Evolutionary conservation across 495 filamentous ascomycete genomes (phyloP).

Genomic region (Pseudomonodictys pantanalensis): DNA sequence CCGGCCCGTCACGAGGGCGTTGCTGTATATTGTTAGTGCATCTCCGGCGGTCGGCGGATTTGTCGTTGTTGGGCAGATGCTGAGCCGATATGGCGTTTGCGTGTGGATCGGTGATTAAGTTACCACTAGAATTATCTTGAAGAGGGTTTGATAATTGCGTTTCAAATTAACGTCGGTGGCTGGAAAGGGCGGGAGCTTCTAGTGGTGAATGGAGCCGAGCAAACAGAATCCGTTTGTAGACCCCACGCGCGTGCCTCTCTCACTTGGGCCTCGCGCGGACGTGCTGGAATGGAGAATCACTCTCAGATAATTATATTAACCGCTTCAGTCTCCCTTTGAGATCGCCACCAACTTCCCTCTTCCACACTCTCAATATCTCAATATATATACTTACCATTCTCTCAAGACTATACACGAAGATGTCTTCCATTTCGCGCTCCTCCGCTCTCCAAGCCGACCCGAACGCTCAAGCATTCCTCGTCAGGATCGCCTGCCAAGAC

Average conservation of each 20-base stretch:
- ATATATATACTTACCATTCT: neutral
- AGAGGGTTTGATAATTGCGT: neutral
- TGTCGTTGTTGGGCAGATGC: constrained; percentile 24
- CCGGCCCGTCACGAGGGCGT: neutral
- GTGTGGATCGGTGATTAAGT: constrained; percentile 12
- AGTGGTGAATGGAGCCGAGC: too few relatives aligned
- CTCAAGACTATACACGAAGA: neutral
- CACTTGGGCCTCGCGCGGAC: too few relatives aligned
- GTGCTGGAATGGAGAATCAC: too few relatives aligned
- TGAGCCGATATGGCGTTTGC: constrained; percentile 20
- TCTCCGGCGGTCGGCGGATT: constrained; percentile 19
- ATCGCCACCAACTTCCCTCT: neutral
- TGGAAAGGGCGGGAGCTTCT: too few relatives aligned
- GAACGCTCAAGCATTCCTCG: neutral
- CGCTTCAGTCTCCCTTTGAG: too few relatives aligned
- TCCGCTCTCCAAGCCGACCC: neutral
- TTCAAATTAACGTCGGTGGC: neutral
- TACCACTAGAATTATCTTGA: too few relatives aligned
- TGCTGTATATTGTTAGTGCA: constrained; percentile 5
- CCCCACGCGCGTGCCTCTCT: too few relatives aligned
- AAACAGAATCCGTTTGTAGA: too few relatives aligned
- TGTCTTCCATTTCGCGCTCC: neutral
- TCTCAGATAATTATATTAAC: too few relatives aligned
- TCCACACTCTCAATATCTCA: too few relatives aligned
- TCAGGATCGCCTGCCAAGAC: neutral